A percentile compares a stretch with the other conserved stretches of the same genome.
These are phyloP conservation scores for Colletotrichum sp. DNA, from an alignment of 2,329 filamentous ascomycete genomes.

Conservation along the genomic window DNA sequence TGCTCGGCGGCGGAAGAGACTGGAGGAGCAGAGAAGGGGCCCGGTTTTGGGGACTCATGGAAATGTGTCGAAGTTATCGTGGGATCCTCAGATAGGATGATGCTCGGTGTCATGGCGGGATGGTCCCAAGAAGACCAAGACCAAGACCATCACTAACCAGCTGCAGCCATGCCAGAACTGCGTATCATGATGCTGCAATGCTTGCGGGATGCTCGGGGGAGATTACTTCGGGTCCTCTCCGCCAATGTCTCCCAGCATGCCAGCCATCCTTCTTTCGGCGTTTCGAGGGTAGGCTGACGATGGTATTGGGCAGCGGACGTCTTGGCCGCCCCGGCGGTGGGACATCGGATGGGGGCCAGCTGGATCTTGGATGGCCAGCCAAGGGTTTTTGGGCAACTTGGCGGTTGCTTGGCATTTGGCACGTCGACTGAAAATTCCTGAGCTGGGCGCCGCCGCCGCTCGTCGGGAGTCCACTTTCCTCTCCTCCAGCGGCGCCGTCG, in stretches of 20 bases:
- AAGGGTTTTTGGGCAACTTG: conserved; percentile 10
- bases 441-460: neutral
- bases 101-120: neutral
- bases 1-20: conserved; percentile 4
- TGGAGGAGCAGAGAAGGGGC: neutral
- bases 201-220: conserved; percentile 3
- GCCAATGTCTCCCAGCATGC: neutral
- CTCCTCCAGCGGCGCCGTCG: conserved; percentile 8
- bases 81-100: neutral
- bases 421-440: neutral
- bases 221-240: neutral
- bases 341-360: neutral
- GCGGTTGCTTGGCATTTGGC: conserved; percentile 5
- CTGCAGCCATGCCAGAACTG: neutral
- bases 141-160: neutral
- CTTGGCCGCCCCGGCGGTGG: conserved; percentile 14
- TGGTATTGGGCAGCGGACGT: conserved; percentile 14
- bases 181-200: neutral
- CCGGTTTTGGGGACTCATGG: neutral
- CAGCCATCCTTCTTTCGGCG: neutral
- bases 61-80: conserved; percentile 7
- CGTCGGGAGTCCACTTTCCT: conserved; percentile 14
- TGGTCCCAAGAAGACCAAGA: neutral
- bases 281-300: neutral
- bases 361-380: neutral